Percentiles rank a stretch among this genome's conserved stretches.
These are phyloP conservation scores for Kazachstania martiniae DNA, from an alignment of 805 yeast genomes.

Conservation along the genomic window DNA sequence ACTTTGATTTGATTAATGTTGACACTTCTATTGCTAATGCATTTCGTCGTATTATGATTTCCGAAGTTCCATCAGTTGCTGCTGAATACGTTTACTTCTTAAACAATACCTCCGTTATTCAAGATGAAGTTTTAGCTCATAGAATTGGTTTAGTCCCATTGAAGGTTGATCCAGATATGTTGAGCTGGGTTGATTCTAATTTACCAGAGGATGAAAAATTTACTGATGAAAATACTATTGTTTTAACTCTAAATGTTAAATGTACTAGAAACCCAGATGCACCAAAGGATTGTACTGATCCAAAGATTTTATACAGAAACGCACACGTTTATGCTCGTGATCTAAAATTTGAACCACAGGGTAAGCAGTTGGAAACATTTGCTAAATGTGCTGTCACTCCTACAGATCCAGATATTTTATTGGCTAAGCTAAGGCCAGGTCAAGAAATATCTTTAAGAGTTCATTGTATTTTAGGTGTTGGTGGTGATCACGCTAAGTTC, in stretches of 20 bases:
- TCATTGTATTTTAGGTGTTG: slow-evolving; percentile 85
- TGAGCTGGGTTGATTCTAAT: slow-evolving; percentile 68
- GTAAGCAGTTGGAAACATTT: slow-evolving; percentile 66
- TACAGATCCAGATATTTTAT: slow-evolving; percentile 76
- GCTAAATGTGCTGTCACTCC: slow-evolving; percentile 59
- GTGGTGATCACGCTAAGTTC: slow-evolving; percentile 93
- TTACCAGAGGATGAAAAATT: slow-evolving; percentile 58
- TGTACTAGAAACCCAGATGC: slow-evolving; percentile 85
- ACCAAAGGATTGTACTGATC: slow-evolving; percentile 64
- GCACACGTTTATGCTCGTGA: slow-evolving; percentile 84
- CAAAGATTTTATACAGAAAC: slow-evolving; percentile 73
- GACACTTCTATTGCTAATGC: slow-evolving; percentile 95
- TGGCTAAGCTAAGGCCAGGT: slow-evolving; percentile 92
- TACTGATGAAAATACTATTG: slow-evolving; percentile 85
- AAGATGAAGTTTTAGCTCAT: slow-evolving; percentile 93
- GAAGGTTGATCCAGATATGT: slow-evolving; percentile 79
- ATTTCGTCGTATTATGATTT: slow-evolving; percentile 90
- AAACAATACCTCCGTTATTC: slow-evolving; percentile 93
- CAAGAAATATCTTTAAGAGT: slow-evolving; percentile 88
- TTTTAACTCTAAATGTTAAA: slow-evolving; percentile 64
- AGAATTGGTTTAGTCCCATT: slow-evolving; percentile 89
- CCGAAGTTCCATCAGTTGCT: slow-evolving; percentile 95
- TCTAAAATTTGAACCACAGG: slow-evolving; percentile 84
- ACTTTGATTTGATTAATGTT: slow-evolving; percentile 75
- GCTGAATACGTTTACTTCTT: slow-evolving; percentile 84